Conservation (phyloP, 225 moss, liverwort and hornwort species). For the Asterella californica region DNA sequence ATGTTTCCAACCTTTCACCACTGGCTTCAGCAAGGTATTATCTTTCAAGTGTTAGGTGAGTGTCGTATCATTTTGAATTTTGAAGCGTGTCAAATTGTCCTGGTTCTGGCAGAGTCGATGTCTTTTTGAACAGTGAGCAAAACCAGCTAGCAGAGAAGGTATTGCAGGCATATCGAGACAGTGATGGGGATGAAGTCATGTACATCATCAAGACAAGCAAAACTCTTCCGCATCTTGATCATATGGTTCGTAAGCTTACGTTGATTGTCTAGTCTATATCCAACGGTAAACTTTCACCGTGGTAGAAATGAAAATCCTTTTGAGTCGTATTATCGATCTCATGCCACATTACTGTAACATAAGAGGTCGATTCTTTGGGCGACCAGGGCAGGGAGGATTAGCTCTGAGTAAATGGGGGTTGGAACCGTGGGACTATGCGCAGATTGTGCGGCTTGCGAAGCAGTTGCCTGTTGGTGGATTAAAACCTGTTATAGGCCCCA, state of each 20-base stretch:
- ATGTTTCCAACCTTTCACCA: background rate
- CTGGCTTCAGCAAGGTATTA: background rate
- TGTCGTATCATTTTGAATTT: background rate
- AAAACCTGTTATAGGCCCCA: conserved; percentile 31
- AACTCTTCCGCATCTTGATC: conserved; percentile 82
- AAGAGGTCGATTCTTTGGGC: background rate
- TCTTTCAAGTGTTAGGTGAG: background rate
- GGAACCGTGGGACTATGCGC: conserved; percentile 6
- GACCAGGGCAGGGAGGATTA: background rate
- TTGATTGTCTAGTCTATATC: background rate
- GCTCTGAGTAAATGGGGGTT: background rate
- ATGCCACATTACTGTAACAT: background rate
- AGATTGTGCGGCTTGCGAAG: conserved; percentile 88
- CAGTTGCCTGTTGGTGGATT: conserved; percentile 63
- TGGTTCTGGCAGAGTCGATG: conserved; percentile 60
- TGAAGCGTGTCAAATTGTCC: background rate
- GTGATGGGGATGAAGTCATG: conserved; percentile 58
- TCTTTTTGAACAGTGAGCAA: conserved; percentile 81
- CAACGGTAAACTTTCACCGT: background rate
- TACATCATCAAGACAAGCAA: conserved; percentile 60
- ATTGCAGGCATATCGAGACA: conserved; percentile 61
- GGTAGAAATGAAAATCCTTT: background rate
- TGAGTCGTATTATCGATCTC: background rate
- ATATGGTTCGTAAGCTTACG: conserved; percentile 55
- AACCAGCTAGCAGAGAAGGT: conserved; percentile 77